Conservation (phyloP, 2,329 filamentous ascomycete genomes). For the Hymenotorrendiella dingleyae region DNA sequence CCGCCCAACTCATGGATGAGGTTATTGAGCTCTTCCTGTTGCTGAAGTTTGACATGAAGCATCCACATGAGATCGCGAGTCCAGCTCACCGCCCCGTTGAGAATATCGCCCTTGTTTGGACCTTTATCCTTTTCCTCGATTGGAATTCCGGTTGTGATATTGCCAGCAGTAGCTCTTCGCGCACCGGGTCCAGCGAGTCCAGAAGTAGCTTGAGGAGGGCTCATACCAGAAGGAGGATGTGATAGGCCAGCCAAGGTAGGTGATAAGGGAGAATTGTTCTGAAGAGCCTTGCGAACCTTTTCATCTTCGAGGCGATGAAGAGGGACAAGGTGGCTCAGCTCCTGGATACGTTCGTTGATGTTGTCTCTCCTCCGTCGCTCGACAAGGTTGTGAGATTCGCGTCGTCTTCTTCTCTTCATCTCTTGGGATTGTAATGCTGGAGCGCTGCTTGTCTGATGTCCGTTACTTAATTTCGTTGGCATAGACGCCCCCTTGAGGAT, state of each 20-base stretch:
- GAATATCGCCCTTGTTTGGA: conserved; percentile 96
- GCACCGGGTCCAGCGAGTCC: conserved; percentile 80
- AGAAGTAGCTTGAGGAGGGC: conserved; percentile 74
- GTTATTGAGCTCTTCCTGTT: conserved; percentile 81
- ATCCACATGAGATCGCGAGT: conserved; percentile 98
- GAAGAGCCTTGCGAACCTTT: conserved; percentile 90
- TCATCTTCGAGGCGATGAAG: conserved; percentile 91
- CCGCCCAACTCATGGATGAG: conserved; percentile 67
- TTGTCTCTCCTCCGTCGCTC: conserved; percentile 93
- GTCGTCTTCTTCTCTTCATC: conserved; percentile 82
- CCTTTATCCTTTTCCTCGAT: conserved; percentile 98
- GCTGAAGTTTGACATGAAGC: conserved; percentile 79
- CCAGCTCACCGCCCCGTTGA: conserved; percentile 96
- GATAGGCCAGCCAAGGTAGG: conserved; percentile 69
- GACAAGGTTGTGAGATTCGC: conserved; percentile 94
- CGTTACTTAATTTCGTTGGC: conserved; percentile 70
- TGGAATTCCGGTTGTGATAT: conserved; percentile 87
- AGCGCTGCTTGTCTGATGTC: conserved; percentile 19
- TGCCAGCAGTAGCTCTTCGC: conserved; percentile 69
- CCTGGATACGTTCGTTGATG: conserved; percentile 97
- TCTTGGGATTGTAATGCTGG: conserved; percentile 68
- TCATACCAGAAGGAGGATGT: conserved; percentile 43
- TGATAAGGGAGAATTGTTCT: conserved; percentile 85
- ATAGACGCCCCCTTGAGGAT: conserved; percentile 87
- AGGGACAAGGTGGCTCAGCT: conserved; percentile 88